Conservation (phyloP, 176 grass and related monocot species). For the Calamus simplicifolius region DNA sequence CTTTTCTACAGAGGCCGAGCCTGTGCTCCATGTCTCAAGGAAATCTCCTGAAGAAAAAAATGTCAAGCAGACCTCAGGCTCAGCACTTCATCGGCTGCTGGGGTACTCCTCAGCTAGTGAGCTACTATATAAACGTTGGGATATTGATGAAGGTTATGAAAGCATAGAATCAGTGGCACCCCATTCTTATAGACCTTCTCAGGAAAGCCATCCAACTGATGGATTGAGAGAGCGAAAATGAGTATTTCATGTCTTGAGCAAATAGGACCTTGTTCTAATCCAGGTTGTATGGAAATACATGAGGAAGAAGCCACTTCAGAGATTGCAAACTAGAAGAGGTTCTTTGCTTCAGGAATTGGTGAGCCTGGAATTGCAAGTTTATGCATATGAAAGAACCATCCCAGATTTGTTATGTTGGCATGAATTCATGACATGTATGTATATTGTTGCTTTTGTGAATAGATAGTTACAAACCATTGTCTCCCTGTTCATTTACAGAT, state of each 20-base stretch:
- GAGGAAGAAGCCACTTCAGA: no score
- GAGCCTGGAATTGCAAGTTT: no score
- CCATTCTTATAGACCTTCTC: not conserved
- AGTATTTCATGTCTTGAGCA: not conserved
- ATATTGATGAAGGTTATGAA: conserved; percentile 10
- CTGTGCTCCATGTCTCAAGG: conserved; percentile 12
- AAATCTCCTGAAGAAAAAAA: conserved; percentile 12
- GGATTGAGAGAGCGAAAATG: not conserved
- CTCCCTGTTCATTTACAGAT: no score
- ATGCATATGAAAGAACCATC: no score
- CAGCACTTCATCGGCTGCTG: conserved; percentile 9
- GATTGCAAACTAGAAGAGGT: no score
- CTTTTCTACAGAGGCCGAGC: conserved; percentile 28
- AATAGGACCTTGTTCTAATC: no score
- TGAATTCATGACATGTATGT: no score
- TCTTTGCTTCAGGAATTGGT: no score
- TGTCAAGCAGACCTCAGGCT: not conserved
- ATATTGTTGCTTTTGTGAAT: no score
- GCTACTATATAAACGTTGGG: not conserved
- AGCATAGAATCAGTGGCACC: not conserved
- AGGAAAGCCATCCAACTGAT: not conserved
- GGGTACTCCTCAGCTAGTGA: conserved; percentile 11
- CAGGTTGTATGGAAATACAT: no score
- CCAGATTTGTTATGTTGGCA: no score
- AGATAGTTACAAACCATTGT: no score